Conservation (phyloP, 768 basidiomycete species). For the Leucocoprinus leucothites region DNA sequence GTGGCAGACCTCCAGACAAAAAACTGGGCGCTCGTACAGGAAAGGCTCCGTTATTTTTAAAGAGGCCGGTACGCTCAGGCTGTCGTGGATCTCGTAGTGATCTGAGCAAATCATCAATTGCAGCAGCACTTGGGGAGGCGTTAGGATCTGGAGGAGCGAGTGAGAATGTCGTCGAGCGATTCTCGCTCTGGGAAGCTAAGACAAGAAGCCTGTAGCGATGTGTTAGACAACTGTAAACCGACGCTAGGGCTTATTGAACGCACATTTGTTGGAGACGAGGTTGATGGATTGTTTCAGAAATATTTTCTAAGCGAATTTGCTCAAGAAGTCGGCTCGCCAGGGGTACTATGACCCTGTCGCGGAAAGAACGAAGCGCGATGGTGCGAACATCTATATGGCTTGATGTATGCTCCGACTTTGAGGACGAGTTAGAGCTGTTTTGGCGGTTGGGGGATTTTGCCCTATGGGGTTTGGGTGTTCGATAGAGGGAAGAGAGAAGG, state of each 20-base stretch:
- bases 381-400: constrained; percentile 75
- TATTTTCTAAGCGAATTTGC: constrained; percentile 50
- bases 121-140: constrained; percentile 63
- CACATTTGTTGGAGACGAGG: constrained; percentile 83
- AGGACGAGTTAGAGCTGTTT: constrained; percentile 37
- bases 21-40: constrained; percentile 58
- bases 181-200: constrained; percentile 66
- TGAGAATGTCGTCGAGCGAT: constrained; percentile 54
- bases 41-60: constrained; percentile 21
- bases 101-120: constrained; percentile 63
- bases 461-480: constrained; percentile 56
- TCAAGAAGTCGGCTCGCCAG: constrained; percentile 52
- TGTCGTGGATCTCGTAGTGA: constrained; percentile 53
- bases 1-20: constrained; percentile 67
- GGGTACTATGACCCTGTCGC: constrained; percentile 76
- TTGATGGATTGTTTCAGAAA: constrained; percentile 56
- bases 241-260: constrained; percentile 16
- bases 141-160: constrained; percentile 54
- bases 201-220: constrained; percentile 61
- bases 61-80: constrained; percentile 28
- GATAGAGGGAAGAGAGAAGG: constrained; percentile 65
- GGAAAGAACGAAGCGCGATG: constrained; percentile 75
- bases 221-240: constrained; percentile 4
- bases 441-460: constrained; percentile 48
- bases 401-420: constrained; percentile 29